Conservation (phyloP, 164 flowering plant species). For the Buxus sempervirens region DNA sequence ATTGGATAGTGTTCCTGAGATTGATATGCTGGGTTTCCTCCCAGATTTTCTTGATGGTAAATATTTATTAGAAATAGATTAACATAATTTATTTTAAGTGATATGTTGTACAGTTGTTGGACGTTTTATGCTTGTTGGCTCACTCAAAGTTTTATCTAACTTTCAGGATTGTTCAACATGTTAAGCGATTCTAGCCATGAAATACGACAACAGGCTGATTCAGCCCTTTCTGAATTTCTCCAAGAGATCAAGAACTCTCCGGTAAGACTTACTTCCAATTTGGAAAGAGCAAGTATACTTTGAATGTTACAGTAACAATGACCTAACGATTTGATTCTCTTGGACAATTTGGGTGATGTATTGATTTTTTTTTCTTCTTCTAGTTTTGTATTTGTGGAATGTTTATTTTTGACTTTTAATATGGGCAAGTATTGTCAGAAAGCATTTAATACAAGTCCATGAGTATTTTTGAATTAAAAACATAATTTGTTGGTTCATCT, state of each 20-base stretch:
- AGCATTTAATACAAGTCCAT: too few species aligned
- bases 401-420: not conserved
- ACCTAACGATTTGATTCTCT: too few species aligned
- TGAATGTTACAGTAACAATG: too few species aligned
- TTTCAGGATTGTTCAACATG: conserved; percentile 93
- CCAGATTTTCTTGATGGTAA: conserved; percentile 99
- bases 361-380: too few species aligned
- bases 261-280: conserved; percentile 46
- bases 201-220: conserved; percentile 97
- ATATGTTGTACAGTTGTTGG: not conserved
- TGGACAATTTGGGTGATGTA: too few species aligned
- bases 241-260: conserved; percentile 97
- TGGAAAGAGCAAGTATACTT: too few species aligned
- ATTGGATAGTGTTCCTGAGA: conserved; percentile 95
- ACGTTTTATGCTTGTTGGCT: conserved; percentile 1
- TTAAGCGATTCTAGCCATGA: conserved; percentile 95
- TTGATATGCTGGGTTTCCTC: conserved; percentile 98
- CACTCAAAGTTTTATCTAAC: too few species aligned
- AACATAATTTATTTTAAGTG: not conserved
- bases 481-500: conserved; percentile 21
- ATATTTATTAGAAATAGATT: conserved; percentile 1
- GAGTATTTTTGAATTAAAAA: not conserved
- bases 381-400: too few species aligned
- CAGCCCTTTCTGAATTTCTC: conserved; percentile 96
- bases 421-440: not conserved